A percentile compares a stretch with the other conserved stretches of the same genome.
Evolutionary conservation across 2,329 filamentous ascomycete genomes (phyloP).

Genomic region (Setomelanomma holmii): DNA sequence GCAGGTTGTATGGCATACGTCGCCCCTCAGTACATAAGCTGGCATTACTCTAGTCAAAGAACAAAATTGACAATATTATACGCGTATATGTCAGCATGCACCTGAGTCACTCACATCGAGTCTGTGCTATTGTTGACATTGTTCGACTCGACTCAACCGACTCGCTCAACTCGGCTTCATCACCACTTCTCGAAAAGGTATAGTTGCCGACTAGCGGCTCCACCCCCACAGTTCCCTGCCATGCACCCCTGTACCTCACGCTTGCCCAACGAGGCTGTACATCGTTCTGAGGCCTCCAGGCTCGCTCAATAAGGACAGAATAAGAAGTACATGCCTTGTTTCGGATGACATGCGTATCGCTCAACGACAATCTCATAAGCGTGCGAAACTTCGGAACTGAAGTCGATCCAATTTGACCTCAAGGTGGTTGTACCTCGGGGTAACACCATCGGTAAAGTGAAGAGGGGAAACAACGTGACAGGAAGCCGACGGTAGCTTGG

Average conservation of each 20-base stretch:
- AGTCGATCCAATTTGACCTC: background rate
- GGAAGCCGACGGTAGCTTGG: background rate
- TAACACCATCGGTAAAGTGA: background rate
- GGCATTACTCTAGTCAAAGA: no score
- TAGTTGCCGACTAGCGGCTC: conserved; percentile 8
- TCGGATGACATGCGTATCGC: no score
- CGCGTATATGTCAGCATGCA: no score
- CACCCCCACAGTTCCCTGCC: conserved; percentile 6
- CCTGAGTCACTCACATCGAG: no score
- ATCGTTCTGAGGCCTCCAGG: no score
- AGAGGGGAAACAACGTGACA: conserved; percentile 1
- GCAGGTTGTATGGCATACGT: background rate
- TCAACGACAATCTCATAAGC: no score
- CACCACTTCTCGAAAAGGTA: background rate
- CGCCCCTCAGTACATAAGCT: background rate
- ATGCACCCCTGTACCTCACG: background rate
- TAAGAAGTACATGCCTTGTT: no score
- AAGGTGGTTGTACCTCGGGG: background rate
- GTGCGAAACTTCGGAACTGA: background rate
- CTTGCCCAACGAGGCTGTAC: background rate
- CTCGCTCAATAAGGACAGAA: no score
- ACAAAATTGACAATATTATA: no score
- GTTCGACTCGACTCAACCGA: background rate
- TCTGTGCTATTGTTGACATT: background rate
- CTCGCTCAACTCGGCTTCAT: background rate